Conservation (phyloP, 164 flowering plant species). For the Akebia trifoliata region DNA sequence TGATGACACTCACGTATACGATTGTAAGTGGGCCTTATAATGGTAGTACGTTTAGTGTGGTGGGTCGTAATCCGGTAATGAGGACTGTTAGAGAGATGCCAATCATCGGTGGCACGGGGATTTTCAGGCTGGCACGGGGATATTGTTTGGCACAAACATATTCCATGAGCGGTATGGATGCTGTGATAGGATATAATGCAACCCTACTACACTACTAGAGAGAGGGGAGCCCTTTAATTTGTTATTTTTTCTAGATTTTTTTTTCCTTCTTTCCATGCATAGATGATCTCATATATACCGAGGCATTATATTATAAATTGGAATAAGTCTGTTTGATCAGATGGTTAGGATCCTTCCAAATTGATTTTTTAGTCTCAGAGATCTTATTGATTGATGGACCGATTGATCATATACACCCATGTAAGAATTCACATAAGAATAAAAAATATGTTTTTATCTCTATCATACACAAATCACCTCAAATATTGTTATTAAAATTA, state of each 20-base stretch:
- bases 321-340: too few species aligned
- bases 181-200: constrained; percentile 32
- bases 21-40: constrained; percentile 25
- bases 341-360: too few species aligned
- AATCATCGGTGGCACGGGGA: constrained; percentile 42
- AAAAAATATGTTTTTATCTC: too few species aligned
- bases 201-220: constrained; percentile 15
- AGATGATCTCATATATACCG: too few species aligned
- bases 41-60: constrained; percentile 36
- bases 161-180: constrained; percentile 13
- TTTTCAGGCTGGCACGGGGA: constrained; percentile 35
- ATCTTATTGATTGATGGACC: too few species aligned
- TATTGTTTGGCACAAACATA: constrained; percentile 26
- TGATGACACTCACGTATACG: constrained; percentile 21
- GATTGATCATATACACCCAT: too few species aligned
- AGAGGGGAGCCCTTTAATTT: not conserved
- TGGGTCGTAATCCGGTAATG: constrained; percentile 37
- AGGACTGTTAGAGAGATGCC: constrained; percentile 34
- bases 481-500: too few species aligned
- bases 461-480: too few species aligned
- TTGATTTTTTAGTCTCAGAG: too few species aligned
- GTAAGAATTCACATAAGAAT: too few species aligned
- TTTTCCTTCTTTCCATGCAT: not conserved
- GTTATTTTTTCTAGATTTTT: not conserved
- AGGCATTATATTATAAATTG: too few species aligned